Evolutionary conservation across 306 rosid species (phyloP), one percentile per base, ranked within the genome.

Genomic region (Vigna radiata): DNA sequence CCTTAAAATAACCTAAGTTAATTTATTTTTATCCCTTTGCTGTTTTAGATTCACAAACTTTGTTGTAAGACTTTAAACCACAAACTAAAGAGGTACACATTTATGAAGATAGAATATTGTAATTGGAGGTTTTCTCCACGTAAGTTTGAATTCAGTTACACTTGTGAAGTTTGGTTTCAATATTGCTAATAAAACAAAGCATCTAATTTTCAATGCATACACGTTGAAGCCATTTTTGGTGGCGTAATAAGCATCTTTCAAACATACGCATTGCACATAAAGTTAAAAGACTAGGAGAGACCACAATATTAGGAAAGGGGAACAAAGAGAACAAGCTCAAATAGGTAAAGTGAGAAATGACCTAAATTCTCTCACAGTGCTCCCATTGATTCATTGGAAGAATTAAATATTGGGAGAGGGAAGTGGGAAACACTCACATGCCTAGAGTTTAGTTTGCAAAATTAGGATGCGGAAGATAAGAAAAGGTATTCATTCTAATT

Each of bases 261-360:
- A 11, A 0, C 12, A 29, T 29, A 2, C 16, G 66, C 21, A 31
- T 8, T 60, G 68, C 44, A 16, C 3, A n/a, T n/a, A 70, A 59
- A 9, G 70, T 33, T 37, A 78, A 60, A 48, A 78, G 33, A 78
- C 70, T 65, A 17, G 16, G 69, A 62, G 0, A 54, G 53, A 55
- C 7, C 31, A 33, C 33, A 8, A 41, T 25, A 73, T 43, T 31
- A 21, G 62, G 25, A 18, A 11, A 37, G 49, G 25, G 41, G 41
- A 56, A 21, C 27, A 61, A 2, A 67, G 55, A n/a, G 39, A 81
- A 75, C 72, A 68, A 74, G 29, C 69, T 74, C 58, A 21, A 49
- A 56, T 27, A 21, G 49, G 11, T 21, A 62, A 70, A 79, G 78
- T 70, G 73, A 25, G 37, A 61, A 59, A 47, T 53, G 75, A 43